Evolutionary conservation across 192 early-diverging fungal genomes (phyloP).

Genomic region (Entomortierella beljakovae): DNA sequence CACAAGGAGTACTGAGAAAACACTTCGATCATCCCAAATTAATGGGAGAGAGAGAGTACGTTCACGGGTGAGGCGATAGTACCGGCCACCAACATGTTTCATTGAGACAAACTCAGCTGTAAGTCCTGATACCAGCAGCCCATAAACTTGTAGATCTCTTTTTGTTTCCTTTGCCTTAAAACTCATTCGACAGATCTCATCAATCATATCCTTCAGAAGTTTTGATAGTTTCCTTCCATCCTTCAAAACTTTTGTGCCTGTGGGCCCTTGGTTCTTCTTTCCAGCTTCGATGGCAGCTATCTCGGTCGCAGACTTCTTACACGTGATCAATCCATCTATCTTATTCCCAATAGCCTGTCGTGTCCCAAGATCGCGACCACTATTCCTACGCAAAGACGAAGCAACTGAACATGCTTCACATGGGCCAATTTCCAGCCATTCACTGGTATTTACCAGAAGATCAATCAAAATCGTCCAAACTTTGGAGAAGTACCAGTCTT

Average conservation of each 20-base stretch:
- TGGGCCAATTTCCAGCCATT: background rate
- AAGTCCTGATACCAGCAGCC: too few relatives aligned
- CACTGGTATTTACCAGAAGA: background rate
- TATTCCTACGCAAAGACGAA: background rate
- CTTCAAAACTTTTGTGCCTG: constrained; percentile 9
- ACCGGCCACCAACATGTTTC: too few relatives aligned
- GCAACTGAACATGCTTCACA: background rate
- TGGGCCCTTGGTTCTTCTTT: background rate
- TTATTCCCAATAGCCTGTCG: background rate
- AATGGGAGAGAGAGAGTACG: too few relatives aligned
- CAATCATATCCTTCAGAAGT: constrained; percentile 10
- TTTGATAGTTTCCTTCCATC: constrained; percentile 11
- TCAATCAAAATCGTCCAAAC: constrained; percentile 8
- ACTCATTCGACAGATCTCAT: too few relatives aligned
- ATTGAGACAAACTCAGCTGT: too few relatives aligned
- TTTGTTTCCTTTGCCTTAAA: too few relatives aligned
- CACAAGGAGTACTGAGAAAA: too few relatives aligned
- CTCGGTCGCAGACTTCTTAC: background rate
- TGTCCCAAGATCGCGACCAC: background rate
- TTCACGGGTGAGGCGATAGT: too few relatives aligned
- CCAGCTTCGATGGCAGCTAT: background rate
- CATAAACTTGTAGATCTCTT: too few relatives aligned
- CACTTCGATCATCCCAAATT: too few relatives aligned
- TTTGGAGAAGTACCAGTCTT: constrained; percentile 4
- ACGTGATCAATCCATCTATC: background rate